A percentile compares a stretch with the other conserved stretches of the same genome.
phyloP scores from a whole-genome alignment of 2,329 filamentous ascomycete genomes.

The Helicocarpus griseus region DNA sequence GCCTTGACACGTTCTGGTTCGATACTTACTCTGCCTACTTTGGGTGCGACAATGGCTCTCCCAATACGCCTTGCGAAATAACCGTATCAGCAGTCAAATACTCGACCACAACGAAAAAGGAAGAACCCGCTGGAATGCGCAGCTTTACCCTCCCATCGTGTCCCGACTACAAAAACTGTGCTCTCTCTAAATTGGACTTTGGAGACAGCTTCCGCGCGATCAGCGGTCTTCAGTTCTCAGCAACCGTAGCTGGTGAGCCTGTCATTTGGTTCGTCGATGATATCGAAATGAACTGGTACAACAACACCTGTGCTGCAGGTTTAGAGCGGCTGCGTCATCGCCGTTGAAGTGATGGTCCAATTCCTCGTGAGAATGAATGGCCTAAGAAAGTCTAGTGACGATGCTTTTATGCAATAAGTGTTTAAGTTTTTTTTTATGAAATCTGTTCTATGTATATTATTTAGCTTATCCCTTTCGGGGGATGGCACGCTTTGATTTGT shows the following conservation, averaged over 20 bases:
- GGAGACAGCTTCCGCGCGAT: constrained; percentile 31
- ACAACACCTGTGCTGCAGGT: constrained; percentile 41
- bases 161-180: constrained; percentile 30
- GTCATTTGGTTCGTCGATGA: constrained; percentile 41
- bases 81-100: constrained; percentile 39
- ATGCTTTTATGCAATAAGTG: background rate
- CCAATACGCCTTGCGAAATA: constrained; percentile 28
- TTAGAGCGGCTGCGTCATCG: constrained; percentile 7
- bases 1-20: constrained; percentile 41
- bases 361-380: background rate
- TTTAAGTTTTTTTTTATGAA: background rate
- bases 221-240: constrained; percentile 41
- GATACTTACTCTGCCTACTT: constrained; percentile 38
- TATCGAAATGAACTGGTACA: constrained; percentile 39
- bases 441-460: background rate
- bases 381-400: background rate
- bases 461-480: background rate
- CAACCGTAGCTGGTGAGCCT: constrained; percentile 30
- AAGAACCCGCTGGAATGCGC: constrained; percentile 28
- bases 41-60: constrained; percentile 37
- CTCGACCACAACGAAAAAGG: constrained; percentile 22
- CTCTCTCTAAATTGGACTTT: constrained; percentile 35
- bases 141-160: constrained; percentile 36
- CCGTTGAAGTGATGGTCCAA: background rate
- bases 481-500: background rate